phyloP scores from a whole-genome alignment of 2,329 filamentous ascomycete genomes.

The Chaetomiaceae sp. region DNA sequence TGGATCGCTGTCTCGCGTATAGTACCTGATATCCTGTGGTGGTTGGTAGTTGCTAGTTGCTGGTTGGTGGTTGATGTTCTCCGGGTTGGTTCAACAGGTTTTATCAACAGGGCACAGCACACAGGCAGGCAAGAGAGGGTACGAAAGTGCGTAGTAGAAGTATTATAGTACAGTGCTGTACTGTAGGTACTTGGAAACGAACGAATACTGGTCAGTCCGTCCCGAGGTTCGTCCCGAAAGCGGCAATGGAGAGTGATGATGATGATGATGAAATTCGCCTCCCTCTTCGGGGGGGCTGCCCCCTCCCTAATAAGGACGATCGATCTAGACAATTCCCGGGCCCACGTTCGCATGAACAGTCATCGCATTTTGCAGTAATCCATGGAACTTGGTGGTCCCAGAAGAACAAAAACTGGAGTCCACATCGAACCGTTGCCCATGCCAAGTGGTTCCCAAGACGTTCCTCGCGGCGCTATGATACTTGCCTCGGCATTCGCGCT shows the following conservation, averaged over 20 bases:
- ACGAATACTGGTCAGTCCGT: neutral
- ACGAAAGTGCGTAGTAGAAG: too few species aligned
- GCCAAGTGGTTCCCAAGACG: neutral
- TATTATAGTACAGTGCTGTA: too few species aligned
- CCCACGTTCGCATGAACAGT: neutral
- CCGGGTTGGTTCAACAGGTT: neutral
- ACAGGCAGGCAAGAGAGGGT: neutral
- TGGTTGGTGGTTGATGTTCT: neutral
- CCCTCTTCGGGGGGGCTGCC: neutral
- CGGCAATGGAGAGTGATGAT: neutral
- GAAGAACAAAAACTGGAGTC: neutral
- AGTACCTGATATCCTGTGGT: neutral
- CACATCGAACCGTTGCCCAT: neutral
- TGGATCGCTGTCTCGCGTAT: constrained; percentile 10
- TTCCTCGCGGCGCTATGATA: neutral
- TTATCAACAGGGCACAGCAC: constrained; percentile 9
- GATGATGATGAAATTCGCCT: constrained; percentile 12
- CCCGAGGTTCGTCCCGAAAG: neutral
- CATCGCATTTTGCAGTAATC: neutral
- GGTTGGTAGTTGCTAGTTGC: neutral
- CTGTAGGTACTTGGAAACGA: neutral
- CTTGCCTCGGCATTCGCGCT: constrained; percentile 17
- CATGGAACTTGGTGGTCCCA: neutral
- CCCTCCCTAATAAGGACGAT: constrained; percentile 7
- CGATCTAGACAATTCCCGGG: constrained; percentile 3